Base-by-base conservation (phyloP, 2,329 filamentous ascomycete genomes). In the Pyrenochaeta sp. region DNA sequence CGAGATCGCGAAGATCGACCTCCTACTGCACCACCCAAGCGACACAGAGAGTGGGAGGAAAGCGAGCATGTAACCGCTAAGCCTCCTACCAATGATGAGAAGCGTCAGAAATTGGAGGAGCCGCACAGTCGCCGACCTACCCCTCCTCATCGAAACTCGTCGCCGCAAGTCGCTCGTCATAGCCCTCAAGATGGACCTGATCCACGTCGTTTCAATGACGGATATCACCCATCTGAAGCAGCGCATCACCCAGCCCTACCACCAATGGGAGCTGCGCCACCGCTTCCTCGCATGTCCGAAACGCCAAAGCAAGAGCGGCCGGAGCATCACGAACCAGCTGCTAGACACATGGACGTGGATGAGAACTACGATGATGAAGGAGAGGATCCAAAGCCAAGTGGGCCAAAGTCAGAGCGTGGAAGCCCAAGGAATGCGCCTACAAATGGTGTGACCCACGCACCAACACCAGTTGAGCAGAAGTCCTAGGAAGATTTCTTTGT, bases 281-380 rank as follows among this genome's bases (percentile, higher is more conserved):
- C 78, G 19, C 75, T 82, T 42, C 77, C 80, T 19, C 79, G 81
- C n/a, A 78, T 81, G 67, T 73, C 80, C 30, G 59, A 62, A 24
- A 53, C 55, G 10, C 48, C 59, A 11, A 56, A 58, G 39, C 72
- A 76, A 45, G 75, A 77, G 52, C 71, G 73, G 23, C 67, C 70
- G 7, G 68, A 73, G 44, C 71, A 73, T 38, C 86, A 85, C 44
- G 93, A 97, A 74, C 89, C 91, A 39, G 91, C 94, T 22, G 90
- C 91, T 14, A 82, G 94, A 15, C 96, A 96, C 72, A 95, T 99
- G 84, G 93, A 97, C 6, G 89, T 97, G 14, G 92, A 99, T 58
- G 94, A 99, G 69, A 89, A 97, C 68, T 97, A 99, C 63, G 93
- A 97, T 68, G 93, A 97, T 63, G 93, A 92, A 44, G 90, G 84